phyloP scores from a whole-genome alignment of 2,329 filamentous ascomycete species.

The Rhynchosporium agropyri region DNA sequence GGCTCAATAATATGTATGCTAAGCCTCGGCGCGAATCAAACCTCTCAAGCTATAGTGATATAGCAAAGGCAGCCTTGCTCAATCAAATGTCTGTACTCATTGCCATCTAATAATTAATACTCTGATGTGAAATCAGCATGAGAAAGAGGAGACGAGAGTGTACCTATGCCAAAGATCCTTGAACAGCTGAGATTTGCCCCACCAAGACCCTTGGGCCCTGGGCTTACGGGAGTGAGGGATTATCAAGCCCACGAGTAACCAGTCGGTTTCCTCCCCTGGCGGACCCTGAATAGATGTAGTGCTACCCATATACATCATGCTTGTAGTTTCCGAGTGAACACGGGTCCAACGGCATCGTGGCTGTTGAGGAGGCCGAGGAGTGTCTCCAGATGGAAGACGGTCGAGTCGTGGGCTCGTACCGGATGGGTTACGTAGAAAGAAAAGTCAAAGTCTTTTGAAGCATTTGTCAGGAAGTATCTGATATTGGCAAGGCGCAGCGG shows the following conservation, averaged over 20 bases:
- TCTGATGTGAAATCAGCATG: slow-evolving; percentile 5
- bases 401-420: too few relatives aligned
- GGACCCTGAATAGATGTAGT: not conserved
- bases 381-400: too few relatives aligned
- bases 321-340: not conserved
- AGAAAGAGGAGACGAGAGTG: not conserved
- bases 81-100: not conserved
- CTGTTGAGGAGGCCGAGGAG: not conserved
- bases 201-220: slow-evolving; percentile 8
- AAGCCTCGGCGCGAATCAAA: not conserved
- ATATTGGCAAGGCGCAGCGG: too few relatives aligned
- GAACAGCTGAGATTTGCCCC: slow-evolving; percentile 17
- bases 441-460: too few relatives aligned
- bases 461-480: too few relatives aligned
- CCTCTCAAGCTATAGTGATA: not conserved
- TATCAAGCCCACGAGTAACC: slow-evolving; percentile 11
- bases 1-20: not conserved
- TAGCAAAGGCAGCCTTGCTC: slow-evolving; percentile 5
- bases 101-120: not conserved
- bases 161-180: slow-evolving; percentile 15
- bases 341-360: slow-evolving; percentile 4
- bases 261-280: slow-evolving; percentile 2
- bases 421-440: too few relatives aligned
- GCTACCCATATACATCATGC: not conserved
- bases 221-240: slow-evolving; percentile 9